phyloP scores from a whole-genome alignment of 2,329 filamentous ascomycete genomes.

The Triangularia verruculosa region DNA sequence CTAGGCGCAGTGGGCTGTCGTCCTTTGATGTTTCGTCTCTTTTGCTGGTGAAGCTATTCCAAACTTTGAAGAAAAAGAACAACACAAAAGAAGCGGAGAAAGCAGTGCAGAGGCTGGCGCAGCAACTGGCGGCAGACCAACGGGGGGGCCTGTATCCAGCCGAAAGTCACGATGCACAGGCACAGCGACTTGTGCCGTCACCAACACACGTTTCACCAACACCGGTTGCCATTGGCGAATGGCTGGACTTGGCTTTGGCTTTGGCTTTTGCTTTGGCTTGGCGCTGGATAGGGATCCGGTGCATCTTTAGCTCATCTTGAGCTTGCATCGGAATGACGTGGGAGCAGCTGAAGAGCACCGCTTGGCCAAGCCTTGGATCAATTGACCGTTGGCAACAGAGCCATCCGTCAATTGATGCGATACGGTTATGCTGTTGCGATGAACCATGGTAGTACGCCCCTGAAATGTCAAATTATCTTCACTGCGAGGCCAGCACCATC shows the following conservation, averaged over 20 bases:
- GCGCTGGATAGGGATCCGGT: neutral
- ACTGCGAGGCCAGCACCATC: neutral
- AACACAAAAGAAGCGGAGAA: neutral
- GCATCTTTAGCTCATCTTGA: neutral
- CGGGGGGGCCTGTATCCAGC: neutral
- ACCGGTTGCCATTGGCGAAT: conserved; percentile 24
- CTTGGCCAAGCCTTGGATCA: no score
- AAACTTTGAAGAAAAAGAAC: neutral
- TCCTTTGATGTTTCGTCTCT: neutral
- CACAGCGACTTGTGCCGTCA: conserved; percentile 8
- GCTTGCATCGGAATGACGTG: conserved; percentile 8
- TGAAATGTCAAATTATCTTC: neutral
- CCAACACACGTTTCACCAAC: conserved; percentile 6
- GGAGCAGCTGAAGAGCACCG: neutral
- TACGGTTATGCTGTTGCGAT: neutral
- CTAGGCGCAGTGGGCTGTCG: neutral
- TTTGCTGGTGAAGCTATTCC: neutral
- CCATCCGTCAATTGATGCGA: no score
- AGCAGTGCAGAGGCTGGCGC: conserved; percentile 1
- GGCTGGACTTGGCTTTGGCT: neutral
- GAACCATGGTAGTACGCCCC: no score
- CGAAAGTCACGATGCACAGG: neutral
- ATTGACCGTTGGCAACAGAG: no score
- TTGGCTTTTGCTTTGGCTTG: no score
- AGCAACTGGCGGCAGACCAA: conserved; percentile 1